phyloP scores from a whole-genome alignment of 352 stramenopile genomes.

The Aphanomyces cochlioides region DNA sequence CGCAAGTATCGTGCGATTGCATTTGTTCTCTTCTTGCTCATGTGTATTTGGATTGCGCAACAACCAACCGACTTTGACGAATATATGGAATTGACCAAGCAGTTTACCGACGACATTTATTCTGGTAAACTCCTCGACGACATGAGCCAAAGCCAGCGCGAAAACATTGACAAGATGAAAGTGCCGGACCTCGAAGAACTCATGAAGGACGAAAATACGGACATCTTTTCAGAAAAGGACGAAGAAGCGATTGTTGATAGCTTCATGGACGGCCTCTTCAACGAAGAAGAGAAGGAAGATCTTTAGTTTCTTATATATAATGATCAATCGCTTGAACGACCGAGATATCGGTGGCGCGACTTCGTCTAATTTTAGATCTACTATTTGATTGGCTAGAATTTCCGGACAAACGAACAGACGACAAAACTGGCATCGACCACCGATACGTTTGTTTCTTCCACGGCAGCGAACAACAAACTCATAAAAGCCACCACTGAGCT shows the following conservation, averaged over 20 bases:
- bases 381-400: no score
- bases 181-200: constrained; percentile 81
- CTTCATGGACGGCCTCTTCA: constrained; percentile 20
- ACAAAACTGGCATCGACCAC: no score
- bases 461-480: no score
- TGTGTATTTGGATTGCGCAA: constrained; percentile 97
- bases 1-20: constrained; percentile 93
- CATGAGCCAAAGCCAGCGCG: constrained; percentile 96
- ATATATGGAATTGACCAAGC: constrained; percentile 97
- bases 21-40: constrained; percentile 90
- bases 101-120: constrained; percentile 99
- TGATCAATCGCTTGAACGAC: neutral
- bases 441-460: no score
- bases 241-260: constrained; percentile 29
- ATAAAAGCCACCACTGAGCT: no score
- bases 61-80: constrained; percentile 99
- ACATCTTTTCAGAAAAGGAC: constrained; percentile 38
- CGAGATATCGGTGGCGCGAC: no score
- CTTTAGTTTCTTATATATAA: constrained; percentile 19
- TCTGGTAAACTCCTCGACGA: constrained; percentile 97
- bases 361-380: no score
- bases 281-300: constrained; percentile 34
- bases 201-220: constrained; percentile 60
- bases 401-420: no score
- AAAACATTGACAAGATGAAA: constrained; percentile 97